Evolutionary conservation across 1,284 basidiomycete genomes (phyloP).

Genomic region (Malassezia obtusa): DNA sequence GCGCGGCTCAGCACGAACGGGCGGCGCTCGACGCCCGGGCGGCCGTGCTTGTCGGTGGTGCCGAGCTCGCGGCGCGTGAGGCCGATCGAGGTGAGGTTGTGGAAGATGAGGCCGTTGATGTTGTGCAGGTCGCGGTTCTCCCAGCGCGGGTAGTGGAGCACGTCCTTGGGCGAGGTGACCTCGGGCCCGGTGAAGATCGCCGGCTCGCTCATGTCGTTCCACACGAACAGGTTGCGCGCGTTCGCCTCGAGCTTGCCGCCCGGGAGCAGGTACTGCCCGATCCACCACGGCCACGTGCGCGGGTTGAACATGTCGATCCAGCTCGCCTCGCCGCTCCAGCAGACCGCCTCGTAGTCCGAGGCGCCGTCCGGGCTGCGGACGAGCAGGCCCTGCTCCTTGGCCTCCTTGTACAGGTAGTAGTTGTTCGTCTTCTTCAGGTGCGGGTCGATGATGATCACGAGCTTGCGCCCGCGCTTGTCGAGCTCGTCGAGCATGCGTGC

Average conservation of each 20-base stretch:
- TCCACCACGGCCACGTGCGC: slow-evolving; percentile 79
- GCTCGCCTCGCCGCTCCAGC: slow-evolving; percentile 87
- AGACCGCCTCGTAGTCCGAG: slow-evolving; percentile 90
- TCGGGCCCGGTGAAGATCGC: slow-evolving; percentile 97
- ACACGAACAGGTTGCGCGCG: slow-evolving; percentile 64
- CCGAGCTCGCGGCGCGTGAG: slow-evolving; percentile 60
- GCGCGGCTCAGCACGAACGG: slow-evolving; percentile 92
- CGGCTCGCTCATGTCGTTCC: slow-evolving; percentile 99
- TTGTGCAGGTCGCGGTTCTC: slow-evolving; percentile 94
- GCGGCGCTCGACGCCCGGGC: slow-evolving; percentile 28
- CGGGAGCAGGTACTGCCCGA: slow-evolving; percentile 28
- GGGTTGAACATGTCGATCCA: slow-evolving; percentile 99
- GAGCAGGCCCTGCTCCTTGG: slow-evolving; percentile 67
- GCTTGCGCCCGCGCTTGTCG: slow-evolving; percentile 77
- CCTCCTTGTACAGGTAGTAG: slow-evolving; percentile 78
- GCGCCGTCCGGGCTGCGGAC: slow-evolving; percentile 67
- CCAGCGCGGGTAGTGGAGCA: slow-evolving; percentile 83
- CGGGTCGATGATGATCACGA: slow-evolving; percentile 94
- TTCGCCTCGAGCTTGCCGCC: slow-evolving; percentile 35
- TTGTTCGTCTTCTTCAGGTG: slow-evolving; percentile 74
- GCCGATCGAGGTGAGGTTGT: slow-evolving; percentile 72
- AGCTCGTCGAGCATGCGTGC: slow-evolving; percentile 84
- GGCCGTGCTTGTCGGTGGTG: slow-evolving; percentile 57
- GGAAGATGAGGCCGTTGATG: slow-evolving; percentile 59
- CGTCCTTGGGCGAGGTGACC: slow-evolving; percentile 91